phyloP scores from a whole-genome alignment of 2,329 filamentous ascomycete genomes.

The Aspergillus phoenicis region DNA sequence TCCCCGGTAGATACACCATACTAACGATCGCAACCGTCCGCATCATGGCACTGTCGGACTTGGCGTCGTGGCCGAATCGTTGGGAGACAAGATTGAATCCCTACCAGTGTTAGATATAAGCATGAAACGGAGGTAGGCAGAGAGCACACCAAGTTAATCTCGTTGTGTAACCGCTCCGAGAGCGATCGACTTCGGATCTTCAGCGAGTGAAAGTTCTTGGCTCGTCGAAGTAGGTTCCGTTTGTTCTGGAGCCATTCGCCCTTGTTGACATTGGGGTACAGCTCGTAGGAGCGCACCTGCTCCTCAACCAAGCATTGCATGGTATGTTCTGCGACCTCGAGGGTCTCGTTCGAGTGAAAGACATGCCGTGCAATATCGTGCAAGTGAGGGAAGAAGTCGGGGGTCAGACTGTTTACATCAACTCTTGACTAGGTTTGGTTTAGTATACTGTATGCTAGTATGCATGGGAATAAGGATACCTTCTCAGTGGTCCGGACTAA shows the following conservation, averaged over 20 bases:
- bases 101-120: not conserved
- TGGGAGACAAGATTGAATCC: slow-evolving; percentile 40
- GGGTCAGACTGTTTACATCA: slow-evolving; percentile 5
- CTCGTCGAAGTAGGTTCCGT: slow-evolving; percentile 23
- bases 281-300: slow-evolving; percentile 18
- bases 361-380: slow-evolving; percentile 38
- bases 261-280: slow-evolving; percentile 7
- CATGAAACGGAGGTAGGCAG: not conserved
- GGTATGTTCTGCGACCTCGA: slow-evolving; percentile 36
- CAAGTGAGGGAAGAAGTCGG: slow-evolving; percentile 30
- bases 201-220: slow-evolving; percentile 32
- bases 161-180: slow-evolving; percentile 35
- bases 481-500: slow-evolving; percentile 35
- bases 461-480: slow-evolving; percentile 16
- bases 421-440: slow-evolving; percentile 12
- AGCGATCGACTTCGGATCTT: slow-evolving; percentile 31
- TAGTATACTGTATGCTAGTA: not conserved
- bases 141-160: slow-evolving; percentile 35
- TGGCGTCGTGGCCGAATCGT: slow-evolving; percentile 25
- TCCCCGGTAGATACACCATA: slow-evolving; percentile 33
- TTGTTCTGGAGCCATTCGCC: slow-evolving; percentile 2
- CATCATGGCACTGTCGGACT: slow-evolving; percentile 34
- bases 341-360: slow-evolving; percentile 35
- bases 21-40: slow-evolving; percentile 33
- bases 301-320: slow-evolving; percentile 27